phyloP scores from a whole-genome alignment of 306 rosid genomes.

The Prosopis cineraria region DNA sequence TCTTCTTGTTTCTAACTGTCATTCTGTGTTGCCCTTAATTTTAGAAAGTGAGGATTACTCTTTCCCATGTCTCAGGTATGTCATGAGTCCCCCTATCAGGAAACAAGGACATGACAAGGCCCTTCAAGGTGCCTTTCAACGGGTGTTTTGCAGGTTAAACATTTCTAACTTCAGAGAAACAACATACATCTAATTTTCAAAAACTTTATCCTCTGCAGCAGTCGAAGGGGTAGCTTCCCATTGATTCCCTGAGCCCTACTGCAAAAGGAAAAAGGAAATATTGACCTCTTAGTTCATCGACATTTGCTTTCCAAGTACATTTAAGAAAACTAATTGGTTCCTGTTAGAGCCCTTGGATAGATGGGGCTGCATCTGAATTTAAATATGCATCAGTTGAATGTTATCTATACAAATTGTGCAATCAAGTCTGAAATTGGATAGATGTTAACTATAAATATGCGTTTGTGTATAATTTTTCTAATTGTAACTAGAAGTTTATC shows the following conservation, averaged over 20 bases:
- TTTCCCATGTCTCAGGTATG: slow-evolving; percentile 68
- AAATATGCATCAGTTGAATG: neutral
- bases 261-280: neutral
- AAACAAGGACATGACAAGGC: slow-evolving; percentile 78
- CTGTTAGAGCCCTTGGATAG: neutral
- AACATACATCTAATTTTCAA: neutral
- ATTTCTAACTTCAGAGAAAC: slow-evolving; percentile 16
- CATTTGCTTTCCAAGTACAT: neutral
- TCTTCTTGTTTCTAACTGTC: slow-evolving; percentile 23
- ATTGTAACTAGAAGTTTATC: neutral
- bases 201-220: neutral
- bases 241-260: neutral
- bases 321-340: neutral
- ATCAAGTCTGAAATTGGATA: neutral
- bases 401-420: neutral
- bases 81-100: slow-evolving; percentile 96
- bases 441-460: neutral
- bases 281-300: neutral
- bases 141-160: slow-evolving; percentile 80
- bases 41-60: slow-evolving; percentile 20
- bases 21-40: slow-evolving; percentile 17
- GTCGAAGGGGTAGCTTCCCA: neutral
- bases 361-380: neutral
- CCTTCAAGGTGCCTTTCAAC: slow-evolving; percentile 87
- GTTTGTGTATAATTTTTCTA: neutral